A percentile compares a stretch with the other conserved stretches of the same genome.
phyloP scores from a whole-genome alignment of 2,329 filamentous ascomycete genomes.

The Fusarium aywerte region DNA sequence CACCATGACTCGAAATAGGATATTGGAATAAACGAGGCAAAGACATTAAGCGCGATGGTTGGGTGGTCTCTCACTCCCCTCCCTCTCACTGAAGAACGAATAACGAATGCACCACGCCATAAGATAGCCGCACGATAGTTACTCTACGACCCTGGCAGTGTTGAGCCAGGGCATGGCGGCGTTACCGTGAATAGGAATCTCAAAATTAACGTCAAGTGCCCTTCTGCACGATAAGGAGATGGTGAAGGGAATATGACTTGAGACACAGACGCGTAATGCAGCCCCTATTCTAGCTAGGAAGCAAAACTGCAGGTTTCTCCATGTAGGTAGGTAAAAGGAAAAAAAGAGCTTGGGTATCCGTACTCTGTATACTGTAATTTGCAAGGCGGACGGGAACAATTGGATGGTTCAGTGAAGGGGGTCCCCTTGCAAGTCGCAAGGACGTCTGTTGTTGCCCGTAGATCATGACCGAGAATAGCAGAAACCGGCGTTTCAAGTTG shows the following conservation, averaged over 20 bases:
- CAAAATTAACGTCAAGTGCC: slow-evolving; percentile 5
- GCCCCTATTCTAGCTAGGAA: slow-evolving; percentile 18
- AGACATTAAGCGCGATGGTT: slow-evolving; percentile 36
- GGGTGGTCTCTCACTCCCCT: slow-evolving; percentile 25
- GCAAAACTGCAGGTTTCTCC: slow-evolving; percentile 3
- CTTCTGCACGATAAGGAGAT: slow-evolving; percentile 6
- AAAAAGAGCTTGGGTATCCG: background rate
- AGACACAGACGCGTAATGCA: slow-evolving; percentile 29
- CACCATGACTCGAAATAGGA: slow-evolving; percentile 16
- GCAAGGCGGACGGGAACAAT: slow-evolving; percentile 11
- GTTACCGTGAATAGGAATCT: slow-evolving; percentile 16
- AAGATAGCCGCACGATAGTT: slow-evolving; percentile 29
- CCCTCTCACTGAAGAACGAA: background rate
- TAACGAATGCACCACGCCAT: background rate
- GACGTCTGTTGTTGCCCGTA: slow-evolving; percentile 24
- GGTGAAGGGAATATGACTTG: slow-evolving; percentile 1
- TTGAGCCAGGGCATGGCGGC: background rate
- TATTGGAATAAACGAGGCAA: background rate
- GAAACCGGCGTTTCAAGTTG: slow-evolving; percentile 51
- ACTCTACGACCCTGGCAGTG: background rate
- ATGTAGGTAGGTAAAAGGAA: background rate
- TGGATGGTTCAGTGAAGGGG: background rate
- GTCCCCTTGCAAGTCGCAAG: slow-evolving; percentile 6
- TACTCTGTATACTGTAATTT: background rate
- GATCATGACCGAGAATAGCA: slow-evolving; percentile 45